Evolutionary conservation across 805 yeast species (phyloP).

Genomic region (Candida argentea): DNA sequence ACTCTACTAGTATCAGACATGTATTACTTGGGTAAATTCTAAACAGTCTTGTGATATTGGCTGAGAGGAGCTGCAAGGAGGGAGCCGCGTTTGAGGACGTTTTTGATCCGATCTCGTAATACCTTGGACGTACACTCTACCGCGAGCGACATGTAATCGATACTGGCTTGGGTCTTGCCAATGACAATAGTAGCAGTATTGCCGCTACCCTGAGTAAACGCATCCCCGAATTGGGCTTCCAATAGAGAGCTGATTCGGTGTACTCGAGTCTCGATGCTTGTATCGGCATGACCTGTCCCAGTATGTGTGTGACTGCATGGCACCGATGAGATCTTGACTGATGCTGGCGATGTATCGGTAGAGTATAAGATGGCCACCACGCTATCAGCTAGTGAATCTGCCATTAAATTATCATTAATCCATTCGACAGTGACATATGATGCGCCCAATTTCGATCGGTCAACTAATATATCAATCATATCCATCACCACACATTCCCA

Average conservation of each 20-base stretch:
- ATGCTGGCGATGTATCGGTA: conserved; percentile 90
- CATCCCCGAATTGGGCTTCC: conserved; percentile 81
- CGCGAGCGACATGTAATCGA: conserved; percentile 52
- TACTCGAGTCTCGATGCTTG: conserved; percentile 22
- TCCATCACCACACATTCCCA: conserved; percentile 39
- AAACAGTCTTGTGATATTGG: conserved; percentile 19
- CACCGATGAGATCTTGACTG: conserved; percentile 75
- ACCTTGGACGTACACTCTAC: conserved; percentile 69
- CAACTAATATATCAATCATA: conserved; percentile 31
- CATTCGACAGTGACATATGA: conserved; percentile 66
- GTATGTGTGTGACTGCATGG: conserved; percentile 35
- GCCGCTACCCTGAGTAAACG: conserved; percentile 33
- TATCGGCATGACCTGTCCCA: conserved; percentile 14
- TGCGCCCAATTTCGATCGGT: conserved; percentile 28
- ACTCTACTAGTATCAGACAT: too few relatives aligned
- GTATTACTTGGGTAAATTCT: conserved; percentile 2
- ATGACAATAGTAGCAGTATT: conserved; percentile 54
- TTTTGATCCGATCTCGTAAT: conserved; percentile 71
- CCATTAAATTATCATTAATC: conserved; percentile 73
- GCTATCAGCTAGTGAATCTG: conserved; percentile 91
- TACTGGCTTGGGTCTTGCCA: conserved; percentile 65
- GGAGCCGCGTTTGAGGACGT: conserved; percentile 67
- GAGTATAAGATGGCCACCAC: conserved; percentile 83
- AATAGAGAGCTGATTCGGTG: conserved; percentile 52
- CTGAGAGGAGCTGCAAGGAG: conserved; percentile 80